Evolutionary conservation across 2,329 filamentous ascomycete species (phyloP), one percentile per base, ranked within the genome.

Genomic region (Penicillium janthinellum): DNA sequence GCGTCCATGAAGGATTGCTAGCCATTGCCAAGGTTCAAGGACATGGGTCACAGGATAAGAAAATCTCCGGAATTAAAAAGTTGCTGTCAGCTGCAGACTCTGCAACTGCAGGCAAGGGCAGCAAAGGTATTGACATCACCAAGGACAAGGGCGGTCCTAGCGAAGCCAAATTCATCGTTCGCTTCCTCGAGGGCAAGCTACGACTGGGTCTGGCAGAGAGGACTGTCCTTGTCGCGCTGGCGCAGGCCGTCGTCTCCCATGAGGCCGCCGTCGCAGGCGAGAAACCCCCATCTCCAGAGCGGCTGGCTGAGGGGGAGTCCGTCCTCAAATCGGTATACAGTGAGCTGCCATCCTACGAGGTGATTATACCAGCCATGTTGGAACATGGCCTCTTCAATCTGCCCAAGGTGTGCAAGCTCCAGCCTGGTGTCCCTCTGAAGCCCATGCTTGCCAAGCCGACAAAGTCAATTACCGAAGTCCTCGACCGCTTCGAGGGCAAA

Each of bases 371-470:
- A 1, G 89, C 91, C 2, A 90, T 98, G 82, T 81, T 97, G 28
- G 82, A 95, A 68, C 86, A 95, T 69, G 95, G 95, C 17, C 91
- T 99, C 63, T 86, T 89, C 79, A 88, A 92, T 39, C 79, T 99
- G 12, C 85, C 86, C 54, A 89, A 96, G 10, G 86, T 89, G 58
- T 97, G 95, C 84, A 96, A 96, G 75, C 84, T 99, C 47, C 90
- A 92, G 66, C 94, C 95, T 0, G 95, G 95, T 64, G 90, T 99
- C 15, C 95, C 95, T 0, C 82, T 99, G 59, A 99, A 99, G 77
- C 95, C 95, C 69, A 99, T 99, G 95, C 84, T 99, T 80, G 95
- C 95, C 20, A 98, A 98, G 71, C 95, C 95, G 3, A 99, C 95
- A 10, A 99, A 99, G 76, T 93, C 95, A 5, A 97, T 99, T 69